Percentiles rank a stretch among this genome's conserved stretches.
Evolutionary conservation across 805 yeast genomes (phyloP).

Genomic region (Saccharomycopsis babjevae): DNA sequence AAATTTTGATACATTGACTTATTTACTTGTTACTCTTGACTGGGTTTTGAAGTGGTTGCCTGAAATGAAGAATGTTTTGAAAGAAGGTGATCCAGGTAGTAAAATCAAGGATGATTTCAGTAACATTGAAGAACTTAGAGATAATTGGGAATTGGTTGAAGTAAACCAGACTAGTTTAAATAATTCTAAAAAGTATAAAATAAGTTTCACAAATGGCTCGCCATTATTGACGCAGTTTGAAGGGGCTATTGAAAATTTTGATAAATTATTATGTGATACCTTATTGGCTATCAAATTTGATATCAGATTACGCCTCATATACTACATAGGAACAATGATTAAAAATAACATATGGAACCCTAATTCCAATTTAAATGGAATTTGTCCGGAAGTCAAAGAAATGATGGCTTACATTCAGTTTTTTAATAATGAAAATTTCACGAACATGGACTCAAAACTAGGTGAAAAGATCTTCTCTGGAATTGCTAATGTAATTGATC

Average conservation of each 20-base stretch:
- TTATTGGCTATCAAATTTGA: conserved; percentile 46
- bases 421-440: conserved; percentile 34
- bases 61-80: conserved; percentile 28
- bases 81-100: conserved; percentile 3
- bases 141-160: conserved; percentile 16
- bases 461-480: conserved; percentile 35
- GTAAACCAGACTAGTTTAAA: conserved; percentile 8
- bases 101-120: not conserved
- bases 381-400: conserved; percentile 43
- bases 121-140: conserved; percentile 7
- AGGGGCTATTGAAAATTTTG: conserved; percentile 20
- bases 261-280: conserved; percentile 20
- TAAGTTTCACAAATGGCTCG: conserved; percentile 10
- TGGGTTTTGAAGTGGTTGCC: conserved; percentile 60
- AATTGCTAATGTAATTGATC: conserved; percentile 40
- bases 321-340: conserved; percentile 41
- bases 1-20: conserved; percentile 40
- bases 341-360: conserved; percentile 41
- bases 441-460: conserved; percentile 23
- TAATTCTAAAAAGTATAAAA: conserved; percentile 7
- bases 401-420: conserved; percentile 40
- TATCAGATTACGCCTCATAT: conserved; percentile 41
- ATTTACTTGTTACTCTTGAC: conserved; percentile 42
- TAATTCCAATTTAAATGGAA: conserved; percentile 44
- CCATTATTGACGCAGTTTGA: conserved; percentile 24